Base-by-base conservation (phyloP, 179 eudicot genomes). In the Gypsophila paniculata region DNA sequence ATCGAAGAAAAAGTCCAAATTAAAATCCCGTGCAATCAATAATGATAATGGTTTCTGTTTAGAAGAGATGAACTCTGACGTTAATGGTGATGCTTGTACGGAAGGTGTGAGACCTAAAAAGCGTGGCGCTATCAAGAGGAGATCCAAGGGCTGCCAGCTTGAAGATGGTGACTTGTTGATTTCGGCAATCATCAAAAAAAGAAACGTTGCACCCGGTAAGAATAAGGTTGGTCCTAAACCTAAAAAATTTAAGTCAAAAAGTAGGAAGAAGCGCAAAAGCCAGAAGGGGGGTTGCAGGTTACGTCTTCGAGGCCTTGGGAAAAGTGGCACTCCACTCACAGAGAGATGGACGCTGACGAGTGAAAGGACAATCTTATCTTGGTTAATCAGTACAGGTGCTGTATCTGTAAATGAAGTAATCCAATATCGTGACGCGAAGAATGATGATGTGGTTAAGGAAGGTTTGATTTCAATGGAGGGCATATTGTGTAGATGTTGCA, bases 231-330 rank as follows among this genome's bases (percentile, higher is more conserved):
- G 75, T 57, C 68, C 59, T 8, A 72, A 72, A 76, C 68, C 74
- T 61, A 69, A 72, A 19, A 76, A 76, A 51, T 18, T 54, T 54
- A 86, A 84, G 71, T 73, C 69, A 75, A 85, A 81, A 77, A 49
- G 83, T 70, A 72, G 34, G 38, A 91, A 82, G 74, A 91, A 82
- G 76, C 77, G 78, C 72, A 93, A 86, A 82, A 88, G 74, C 68
- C 88, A 78, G 62, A 93, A 89, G 81, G 88, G 96, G 38, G 77
- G 91, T 70, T 94, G 96, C 81, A 86, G 90, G 86, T 81, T 93
- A 83, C 97, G 86, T 70, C 89, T 83, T 19, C 84, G 90, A 69
- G 83, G 87, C 74, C 61, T 82, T 73, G 87, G 83, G 70, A 92
- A 84, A 76, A 89, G 91, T 11, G 87, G 81, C 18, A 86, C 83